Evolutionary conservation across 176 grass and related monocot genomes (phyloP).

Genomic region (Oryza brachyantha): DNA sequence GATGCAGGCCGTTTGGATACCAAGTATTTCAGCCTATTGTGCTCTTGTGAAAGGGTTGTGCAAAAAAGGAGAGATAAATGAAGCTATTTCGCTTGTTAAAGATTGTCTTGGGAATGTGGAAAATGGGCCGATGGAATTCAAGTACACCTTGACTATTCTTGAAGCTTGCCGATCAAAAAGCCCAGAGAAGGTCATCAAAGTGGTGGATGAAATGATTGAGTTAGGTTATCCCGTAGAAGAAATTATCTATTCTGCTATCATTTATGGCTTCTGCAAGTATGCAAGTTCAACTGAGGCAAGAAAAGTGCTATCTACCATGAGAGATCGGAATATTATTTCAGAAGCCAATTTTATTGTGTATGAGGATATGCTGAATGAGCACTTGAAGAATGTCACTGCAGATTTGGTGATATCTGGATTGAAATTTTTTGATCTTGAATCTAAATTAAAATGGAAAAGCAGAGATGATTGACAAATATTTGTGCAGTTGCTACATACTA

Average conservation of each 20-base stretch:
- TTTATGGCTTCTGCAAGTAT: constrained; percentile 93
- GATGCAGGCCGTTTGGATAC: constrained; percentile 65
- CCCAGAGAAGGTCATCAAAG: constrained; percentile 61
- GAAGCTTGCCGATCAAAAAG: constrained; percentile 66
- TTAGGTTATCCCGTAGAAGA: constrained; percentile 64
- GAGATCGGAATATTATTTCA: constrained; percentile 56
- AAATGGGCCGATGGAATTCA: constrained; percentile 90
- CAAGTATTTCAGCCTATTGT: constrained; percentile 60
- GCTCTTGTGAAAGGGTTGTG: constrained; percentile 77
- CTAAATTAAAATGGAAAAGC: constrained; percentile 63
- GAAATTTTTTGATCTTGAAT: constrained; percentile 86
- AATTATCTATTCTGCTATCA: constrained; percentile 72
- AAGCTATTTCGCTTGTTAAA: constrained; percentile 66
- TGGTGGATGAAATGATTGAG: constrained; percentile 86
- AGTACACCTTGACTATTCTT: constrained; percentile 81
- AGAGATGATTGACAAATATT: constrained; percentile 45
- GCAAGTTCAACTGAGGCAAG: constrained; percentile 81
- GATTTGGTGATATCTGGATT: constrained; percentile 84
- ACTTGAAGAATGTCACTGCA: constrained; percentile 79
- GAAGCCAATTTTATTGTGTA: constrained; percentile 79
- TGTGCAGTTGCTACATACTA: constrained; percentile 11
- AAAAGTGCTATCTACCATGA: constrained; percentile 67
- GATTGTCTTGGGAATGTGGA: constrained; percentile 85
- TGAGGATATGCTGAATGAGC: constrained; percentile 81
- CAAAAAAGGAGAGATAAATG: constrained; percentile 71